Evolutionary conservation across 192 early-diverging fungal genomes (phyloP), one percentile per base, ranked within the genome.

Genomic region (Lobosporangium transversale): DNA sequence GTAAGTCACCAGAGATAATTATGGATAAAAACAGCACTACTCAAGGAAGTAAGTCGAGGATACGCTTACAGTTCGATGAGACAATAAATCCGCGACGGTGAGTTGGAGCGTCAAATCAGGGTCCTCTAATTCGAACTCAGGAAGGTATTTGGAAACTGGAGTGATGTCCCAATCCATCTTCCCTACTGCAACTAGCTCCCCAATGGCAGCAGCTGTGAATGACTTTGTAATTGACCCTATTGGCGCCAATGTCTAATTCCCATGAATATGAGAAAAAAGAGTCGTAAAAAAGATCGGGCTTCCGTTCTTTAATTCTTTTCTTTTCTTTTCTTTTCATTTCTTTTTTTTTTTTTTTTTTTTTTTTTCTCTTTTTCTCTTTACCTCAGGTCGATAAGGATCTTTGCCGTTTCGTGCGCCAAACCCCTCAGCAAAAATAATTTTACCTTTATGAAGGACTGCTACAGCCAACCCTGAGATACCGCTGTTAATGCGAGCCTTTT

Each of bases 141-240:
- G 68, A 2, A 62, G 24, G n/a, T 62, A 70, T 8, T 44, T 50
- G n/a, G 43, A 44, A 17, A 70, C 68, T 8, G 68, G 60, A 21
- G 68, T 70, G 4, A 43, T 62, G 27, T 70, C 53, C 68, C 68
- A 70, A 7, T 69, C 58, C 7, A 69, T 7, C 37, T 61, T 61
- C 31, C 67, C 67, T n/a, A 61, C 67, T 15, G 67, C 58, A 20
- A 69, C 67, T 32, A 69, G 26, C 29, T 69, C 58, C 1, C 58
- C 67, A 15, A 69, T 54, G 4, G 52, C 7, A 1, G 58, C 47
- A 24, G 67, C 50, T 17, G 67, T 69, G 14, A 69, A 47, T 12
- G 65, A 44, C 65, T 67, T 67, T 4, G 65, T 67, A n/a, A 58
- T 21, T 12, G 65, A 67, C 24, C 45, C 65, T 31, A 67, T 67